Evolutionary conservation across 345 rosid species (phyloP).

Genomic region (Toxicodendron radicans): DNA sequence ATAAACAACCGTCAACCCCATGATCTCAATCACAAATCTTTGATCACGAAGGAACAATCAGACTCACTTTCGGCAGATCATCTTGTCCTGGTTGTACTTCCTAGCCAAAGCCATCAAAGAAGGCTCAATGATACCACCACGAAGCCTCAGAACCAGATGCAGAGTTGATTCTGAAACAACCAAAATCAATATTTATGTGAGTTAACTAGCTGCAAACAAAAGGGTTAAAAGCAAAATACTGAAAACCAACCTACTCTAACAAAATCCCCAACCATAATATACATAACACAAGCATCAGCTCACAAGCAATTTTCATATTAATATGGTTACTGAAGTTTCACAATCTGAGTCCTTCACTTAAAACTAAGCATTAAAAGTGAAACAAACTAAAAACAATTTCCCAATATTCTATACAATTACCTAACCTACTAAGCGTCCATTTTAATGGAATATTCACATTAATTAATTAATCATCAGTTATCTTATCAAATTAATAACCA

Average conservation of each 20-base stretch:
- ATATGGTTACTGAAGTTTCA: background rate
- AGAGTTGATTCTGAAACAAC: constrained; percentile 55
- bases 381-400: too few relatives aligned
- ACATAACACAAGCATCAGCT: background rate
- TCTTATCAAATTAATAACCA: background rate
- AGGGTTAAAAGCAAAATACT: too few relatives aligned
- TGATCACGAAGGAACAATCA: background rate
- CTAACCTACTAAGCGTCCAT: too few relatives aligned
- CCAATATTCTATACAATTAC: too few relatives aligned
- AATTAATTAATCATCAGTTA: too few relatives aligned
- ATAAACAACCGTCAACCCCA: background rate
- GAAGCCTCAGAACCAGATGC: constrained; percentile 74
- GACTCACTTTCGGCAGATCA: constrained; percentile 78
- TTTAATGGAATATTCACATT: too few relatives aligned
- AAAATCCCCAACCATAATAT: too few relatives aligned
- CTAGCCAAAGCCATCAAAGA: constrained; percentile 74
- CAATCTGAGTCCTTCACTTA: background rate
- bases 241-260: too few relatives aligned
- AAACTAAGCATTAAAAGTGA: background rate
- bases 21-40: background rate
- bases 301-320: background rate
- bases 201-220: too few relatives aligned
- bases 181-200: background rate
- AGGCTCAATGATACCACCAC: constrained; percentile 77
- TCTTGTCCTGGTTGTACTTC: constrained; percentile 72